phyloP scores from a whole-genome alignment of 2,329 filamentous ascomycete genomes.

The Aspergillus sp. region DNA sequence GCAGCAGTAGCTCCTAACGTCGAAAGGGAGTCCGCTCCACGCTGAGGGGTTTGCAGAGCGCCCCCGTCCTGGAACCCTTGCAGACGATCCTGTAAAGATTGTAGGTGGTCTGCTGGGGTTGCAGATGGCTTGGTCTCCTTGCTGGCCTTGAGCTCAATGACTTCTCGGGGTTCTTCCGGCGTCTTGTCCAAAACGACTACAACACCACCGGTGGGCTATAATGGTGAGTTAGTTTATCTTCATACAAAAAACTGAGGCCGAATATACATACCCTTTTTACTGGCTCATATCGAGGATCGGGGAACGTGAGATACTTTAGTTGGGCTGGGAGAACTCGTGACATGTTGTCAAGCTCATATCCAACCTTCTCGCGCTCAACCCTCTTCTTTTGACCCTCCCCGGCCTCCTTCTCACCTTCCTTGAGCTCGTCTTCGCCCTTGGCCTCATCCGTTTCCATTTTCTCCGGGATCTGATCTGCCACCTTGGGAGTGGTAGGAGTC shows the following conservation, averaged over 20 bases:
- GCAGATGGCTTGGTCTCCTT: constrained; percentile 54
- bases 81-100: constrained; percentile 32
- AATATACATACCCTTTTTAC: constrained; percentile 73
- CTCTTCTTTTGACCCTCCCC: constrained; percentile 75
- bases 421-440: constrained; percentile 64
- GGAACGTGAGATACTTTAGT: constrained; percentile 93
- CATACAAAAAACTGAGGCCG: not conserved
- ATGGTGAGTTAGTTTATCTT: not conserved
- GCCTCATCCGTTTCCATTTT: constrained; percentile 78
- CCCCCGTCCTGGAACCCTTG: constrained; percentile 39
- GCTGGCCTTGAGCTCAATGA: constrained; percentile 90
- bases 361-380: constrained; percentile 91
- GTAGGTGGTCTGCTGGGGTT: constrained; percentile 23
- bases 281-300: constrained; percentile 84
- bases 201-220: constrained; percentile 85
- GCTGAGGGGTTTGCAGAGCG: constrained; percentile 34
- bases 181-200: constrained; percentile 85
- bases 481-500: constrained; percentile 71
- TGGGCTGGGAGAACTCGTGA: constrained; percentile 87
- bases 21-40: constrained; percentile 23
- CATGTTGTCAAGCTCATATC: constrained; percentile 97
- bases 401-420: constrained; percentile 61
- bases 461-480: constrained; percentile 60
- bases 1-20: constrained; percentile 64
- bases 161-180: constrained; percentile 72